These are phyloP conservation scores for Solanum gandarillasii DNA, from an alignment of 257 asterid genomes.

Conservation along the genomic window DNA sequence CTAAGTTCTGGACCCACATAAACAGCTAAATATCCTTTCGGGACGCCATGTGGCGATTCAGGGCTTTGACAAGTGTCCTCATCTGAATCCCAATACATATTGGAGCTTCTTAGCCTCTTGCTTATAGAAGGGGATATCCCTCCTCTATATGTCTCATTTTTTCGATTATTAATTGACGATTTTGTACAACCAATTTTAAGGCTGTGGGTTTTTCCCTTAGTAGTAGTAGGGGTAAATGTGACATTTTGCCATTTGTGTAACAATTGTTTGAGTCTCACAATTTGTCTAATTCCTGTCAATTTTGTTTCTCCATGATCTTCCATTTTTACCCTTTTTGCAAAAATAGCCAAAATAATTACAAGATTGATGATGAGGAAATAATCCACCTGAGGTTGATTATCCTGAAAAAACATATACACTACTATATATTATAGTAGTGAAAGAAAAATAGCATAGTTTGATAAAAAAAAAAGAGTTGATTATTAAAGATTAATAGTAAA, in stretches of 20 bases:
- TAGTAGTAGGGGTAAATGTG: conserved; percentile 24
- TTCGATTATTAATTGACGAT: neutral
- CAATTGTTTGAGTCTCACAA: conserved; percentile 57
- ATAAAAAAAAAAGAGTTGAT: neutral
- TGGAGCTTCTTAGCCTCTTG: conserved; percentile 9
- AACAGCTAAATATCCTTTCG: conserved; percentile 29
- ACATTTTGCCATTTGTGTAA: conserved; percentile 61
- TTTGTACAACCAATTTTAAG: neutral
- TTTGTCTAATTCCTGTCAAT: conserved; percentile 58
- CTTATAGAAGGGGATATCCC: conserved; percentile 29
- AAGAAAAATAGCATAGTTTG: neutral
- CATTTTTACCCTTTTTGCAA: conserved; percentile 14
- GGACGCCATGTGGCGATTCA: conserved; percentile 23
- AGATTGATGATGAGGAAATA: neutral
- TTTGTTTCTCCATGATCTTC: conserved; percentile 41
- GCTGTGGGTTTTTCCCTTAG: neutral
- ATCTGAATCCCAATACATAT: conserved; percentile 13
- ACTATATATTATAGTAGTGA: neutral
- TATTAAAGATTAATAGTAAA: neutral
- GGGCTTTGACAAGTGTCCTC: conserved; percentile 32
- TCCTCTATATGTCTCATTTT: neutral
- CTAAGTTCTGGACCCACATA: conserved; percentile 40
- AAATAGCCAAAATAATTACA: neutral
- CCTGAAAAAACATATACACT: neutral
- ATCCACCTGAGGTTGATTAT: neutral